Percentiles rank a stretch among this genome's conserved stretches.
phyloP scores from a whole-genome alignment of 2,329 filamentous ascomycete species.

The Claviceps spartinae region DNA sequence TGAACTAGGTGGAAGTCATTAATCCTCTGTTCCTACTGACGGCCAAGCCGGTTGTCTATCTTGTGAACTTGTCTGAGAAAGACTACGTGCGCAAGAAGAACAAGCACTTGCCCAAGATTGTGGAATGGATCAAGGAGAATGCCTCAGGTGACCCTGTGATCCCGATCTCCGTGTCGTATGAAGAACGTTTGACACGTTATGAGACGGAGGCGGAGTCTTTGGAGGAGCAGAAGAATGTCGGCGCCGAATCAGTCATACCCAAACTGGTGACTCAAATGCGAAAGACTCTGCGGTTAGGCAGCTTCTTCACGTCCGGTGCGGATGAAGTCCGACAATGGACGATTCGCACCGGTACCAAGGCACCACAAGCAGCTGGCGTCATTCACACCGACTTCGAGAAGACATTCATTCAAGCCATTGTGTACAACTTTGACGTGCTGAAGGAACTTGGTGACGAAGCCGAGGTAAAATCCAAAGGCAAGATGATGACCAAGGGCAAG shows the following conservation, averaged over 20 bases:
- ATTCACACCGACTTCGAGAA: slow-evolving; percentile 99
- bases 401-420: slow-evolving; percentile 94
- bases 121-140: slow-evolving; percentile 89
- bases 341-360: slow-evolving; percentile 88
- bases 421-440: slow-evolving; percentile 75
- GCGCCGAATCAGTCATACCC: slow-evolving; percentile 76
- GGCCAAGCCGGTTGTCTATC: slow-evolving; percentile 92
- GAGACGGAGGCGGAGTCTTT: slow-evolving; percentile 61
- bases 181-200: slow-evolving; percentile 78
- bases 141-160: slow-evolving; percentile 80
- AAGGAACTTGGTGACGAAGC: slow-evolving; percentile 83
- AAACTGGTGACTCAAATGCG: slow-evolving; percentile 92
- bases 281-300: slow-evolving; percentile 75
- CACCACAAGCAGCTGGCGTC: slow-evolving; percentile 92
- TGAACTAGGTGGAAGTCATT: slow-evolving; percentile 76
- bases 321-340: slow-evolving; percentile 99
- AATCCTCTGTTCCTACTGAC: slow-evolving; percentile 92
- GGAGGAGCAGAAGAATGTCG: slow-evolving; percentile 81
- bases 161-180: slow-evolving; percentile 82
- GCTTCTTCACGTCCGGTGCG: slow-evolving; percentile 92
- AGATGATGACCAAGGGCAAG: slow-evolving; percentile 97
- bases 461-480: slow-evolving; percentile 83
- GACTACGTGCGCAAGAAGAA: slow-evolving; percentile 99
- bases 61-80: slow-evolving; percentile 93
- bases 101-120: slow-evolving; percentile 90